Evolutionary conservation across 2,329 filamentous ascomycete genomes (phyloP).

Genomic region (Periconia digitata): DNA sequence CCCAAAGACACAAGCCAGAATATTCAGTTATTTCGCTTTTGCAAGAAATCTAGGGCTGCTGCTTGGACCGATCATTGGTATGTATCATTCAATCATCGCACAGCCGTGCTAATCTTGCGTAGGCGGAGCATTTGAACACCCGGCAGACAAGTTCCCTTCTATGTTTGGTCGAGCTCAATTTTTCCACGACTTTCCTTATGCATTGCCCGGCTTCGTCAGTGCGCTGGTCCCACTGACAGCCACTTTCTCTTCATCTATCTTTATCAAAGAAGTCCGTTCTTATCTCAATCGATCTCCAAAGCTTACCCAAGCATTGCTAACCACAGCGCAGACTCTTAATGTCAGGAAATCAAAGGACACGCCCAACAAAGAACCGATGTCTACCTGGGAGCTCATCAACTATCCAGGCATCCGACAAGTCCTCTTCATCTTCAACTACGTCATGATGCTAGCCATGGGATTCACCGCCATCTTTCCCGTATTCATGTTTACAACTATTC

Average conservation of each 20-base stretch:
- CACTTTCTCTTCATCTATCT: conserved; percentile 56
- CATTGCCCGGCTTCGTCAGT: conserved; percentile 63
- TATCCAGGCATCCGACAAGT: conserved; percentile 67
- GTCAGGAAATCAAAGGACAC: conserved; percentile 21
- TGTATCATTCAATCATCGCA: neutral
- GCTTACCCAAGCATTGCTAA: conserved; percentile 3
- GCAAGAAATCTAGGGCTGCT: conserved; percentile 73
- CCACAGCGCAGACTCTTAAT: conserved; percentile 32
- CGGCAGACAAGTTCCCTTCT: conserved; percentile 62
- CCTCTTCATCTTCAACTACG: conserved; percentile 65
- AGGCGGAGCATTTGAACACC: conserved; percentile 71
- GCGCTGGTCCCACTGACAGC: conserved; percentile 57
- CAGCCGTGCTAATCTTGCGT: conserved; percentile 2
- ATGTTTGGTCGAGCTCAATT: conserved; percentile 60
- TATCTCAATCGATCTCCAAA: conserved; percentile 6
- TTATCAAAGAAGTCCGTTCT: conserved; percentile 60
- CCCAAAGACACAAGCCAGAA: conserved; percentile 67
- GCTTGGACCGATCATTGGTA: conserved; percentile 65
- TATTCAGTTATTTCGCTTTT: conserved; percentile 78
- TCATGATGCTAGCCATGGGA: conserved; percentile 68
- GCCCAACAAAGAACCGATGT: conserved; percentile 38
- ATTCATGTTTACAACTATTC: conserved; percentile 65
- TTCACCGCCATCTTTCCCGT: conserved; percentile 72
- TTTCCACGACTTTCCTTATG: conserved; percentile 67
- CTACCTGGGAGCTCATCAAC: conserved; percentile 59